Evolutionary conservation across 768 basidiomycete genomes (phyloP).

Genomic region (Tricholomella constricta): DNA sequence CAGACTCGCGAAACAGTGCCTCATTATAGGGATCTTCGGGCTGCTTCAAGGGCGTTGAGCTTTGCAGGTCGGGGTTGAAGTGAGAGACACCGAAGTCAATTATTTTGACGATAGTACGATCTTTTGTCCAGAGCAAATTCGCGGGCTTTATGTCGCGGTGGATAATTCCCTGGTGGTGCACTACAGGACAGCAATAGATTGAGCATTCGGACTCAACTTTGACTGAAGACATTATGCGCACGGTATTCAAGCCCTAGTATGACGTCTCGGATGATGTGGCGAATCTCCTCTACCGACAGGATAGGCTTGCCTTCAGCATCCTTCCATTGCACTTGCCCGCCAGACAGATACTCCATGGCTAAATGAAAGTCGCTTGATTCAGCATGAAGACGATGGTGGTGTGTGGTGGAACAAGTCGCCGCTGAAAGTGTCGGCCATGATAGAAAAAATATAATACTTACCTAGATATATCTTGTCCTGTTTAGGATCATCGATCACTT

Average conservation of each 20-base stretch:
- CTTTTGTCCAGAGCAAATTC: slow-evolving; percentile 88
- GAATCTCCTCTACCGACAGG: slow-evolving; percentile 77
- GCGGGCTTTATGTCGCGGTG: slow-evolving; percentile 99
- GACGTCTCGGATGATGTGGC: slow-evolving; percentile 89
- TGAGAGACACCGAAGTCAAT: slow-evolving; percentile 98
- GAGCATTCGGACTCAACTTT: background rate
- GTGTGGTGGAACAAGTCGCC: background rate
- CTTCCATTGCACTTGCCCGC: slow-evolving; percentile 94
- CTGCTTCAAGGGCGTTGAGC: slow-evolving; percentile 14
- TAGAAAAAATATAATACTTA: slow-evolving; percentile 41
- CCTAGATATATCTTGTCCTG: slow-evolving; percentile 90
- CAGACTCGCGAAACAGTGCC: slow-evolving; percentile 37
- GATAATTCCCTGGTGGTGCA: slow-evolving; percentile 97
- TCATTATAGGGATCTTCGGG: slow-evolving; percentile 24
- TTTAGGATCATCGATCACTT: slow-evolving; percentile 87
- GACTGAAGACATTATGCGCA: slow-evolving; percentile 43
- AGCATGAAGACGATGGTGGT: background rate
- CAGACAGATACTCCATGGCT: slow-evolving; percentile 97
- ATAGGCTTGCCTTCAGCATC: slow-evolving; percentile 64
- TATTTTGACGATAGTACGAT: slow-evolving; percentile 91
- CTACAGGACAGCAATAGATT: slow-evolving; percentile 43
- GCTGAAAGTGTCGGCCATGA: slow-evolving; percentile 55
- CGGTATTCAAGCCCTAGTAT: slow-evolving; percentile 94
- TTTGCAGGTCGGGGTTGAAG: slow-evolving; percentile 42
- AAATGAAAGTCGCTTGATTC: slow-evolving; percentile 3